phyloP scores from a whole-genome alignment of 441 rosid species.

The Breynia disticha region DNA sequence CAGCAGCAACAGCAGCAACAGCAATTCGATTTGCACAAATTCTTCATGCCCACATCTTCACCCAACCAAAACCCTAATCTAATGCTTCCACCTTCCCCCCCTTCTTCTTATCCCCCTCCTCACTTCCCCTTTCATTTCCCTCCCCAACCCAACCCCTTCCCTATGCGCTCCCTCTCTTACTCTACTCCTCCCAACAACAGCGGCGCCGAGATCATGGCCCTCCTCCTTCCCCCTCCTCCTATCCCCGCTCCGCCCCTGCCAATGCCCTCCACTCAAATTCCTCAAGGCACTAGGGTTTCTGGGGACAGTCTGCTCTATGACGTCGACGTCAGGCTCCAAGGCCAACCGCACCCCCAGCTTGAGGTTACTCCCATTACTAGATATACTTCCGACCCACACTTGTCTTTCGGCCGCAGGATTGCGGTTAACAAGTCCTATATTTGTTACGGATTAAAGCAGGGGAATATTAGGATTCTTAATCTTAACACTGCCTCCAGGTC shows the following conservation, averaged over 20 bases:
- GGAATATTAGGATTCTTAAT: conserved; percentile 79
- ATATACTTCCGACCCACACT: conserved; percentile 75
- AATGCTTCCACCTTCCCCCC: conserved; percentile 29
- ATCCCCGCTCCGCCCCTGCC: conserved; percentile 15
- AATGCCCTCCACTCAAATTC: conserved; percentile 47
- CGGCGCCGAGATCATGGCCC: conserved; percentile 67
- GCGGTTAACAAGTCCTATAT: conserved; percentile 75
- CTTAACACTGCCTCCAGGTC: conserved; percentile 74
- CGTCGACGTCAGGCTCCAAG: conserved; percentile 43
- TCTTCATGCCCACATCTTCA: conserved; percentile 30
- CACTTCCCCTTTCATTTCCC: conserved; percentile 25
- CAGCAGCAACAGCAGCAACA: conserved; percentile 6
- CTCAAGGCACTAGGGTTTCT: conserved; percentile 48
- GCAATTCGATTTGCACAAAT: conserved; percentile 30
- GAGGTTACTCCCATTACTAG: conserved; percentile 78
- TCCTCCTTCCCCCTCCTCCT: conserved; percentile 27
- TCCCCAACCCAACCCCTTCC: not conserved
- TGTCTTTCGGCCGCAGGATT: conserved; percentile 69
- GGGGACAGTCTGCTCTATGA: conserved; percentile 47
- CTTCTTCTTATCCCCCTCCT: conserved; percentile 19
- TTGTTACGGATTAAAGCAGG: conserved; percentile 83
- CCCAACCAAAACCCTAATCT: conserved; percentile 12
- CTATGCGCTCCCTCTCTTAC: conserved; percentile 27
- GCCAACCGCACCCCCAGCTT: conserved; percentile 68
- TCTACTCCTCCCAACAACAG: conserved; percentile 45